Evolutionary conservation across 768 basidiomycete genomes (phyloP).

Genomic region (Tulasnella sp.): DNA sequence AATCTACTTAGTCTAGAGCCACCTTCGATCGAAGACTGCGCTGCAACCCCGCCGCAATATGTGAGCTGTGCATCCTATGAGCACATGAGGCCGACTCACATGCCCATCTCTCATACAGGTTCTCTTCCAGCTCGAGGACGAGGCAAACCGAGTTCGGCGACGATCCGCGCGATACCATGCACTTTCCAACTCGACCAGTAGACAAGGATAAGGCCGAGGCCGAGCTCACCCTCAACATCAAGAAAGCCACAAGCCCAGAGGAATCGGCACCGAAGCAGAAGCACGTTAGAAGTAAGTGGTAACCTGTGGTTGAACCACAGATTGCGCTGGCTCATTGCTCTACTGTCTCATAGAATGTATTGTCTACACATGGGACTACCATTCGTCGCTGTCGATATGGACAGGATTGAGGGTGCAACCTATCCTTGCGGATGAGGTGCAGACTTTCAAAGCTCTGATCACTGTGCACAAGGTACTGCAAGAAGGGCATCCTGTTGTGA

Average conservation of each 20-base stretch:
- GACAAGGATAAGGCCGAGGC: slow-evolving; percentile 97
- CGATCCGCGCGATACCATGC: slow-evolving; percentile 48
- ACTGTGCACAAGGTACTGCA: slow-evolving; percentile 96
- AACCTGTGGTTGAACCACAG: neutral
- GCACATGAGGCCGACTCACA: neutral
- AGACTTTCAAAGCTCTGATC: slow-evolving; percentile 97
- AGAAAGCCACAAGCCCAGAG: slow-evolving; percentile 93
- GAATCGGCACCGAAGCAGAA: slow-evolving; percentile 98
- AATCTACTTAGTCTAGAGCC: neutral
- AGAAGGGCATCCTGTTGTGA: slow-evolving; percentile 89
- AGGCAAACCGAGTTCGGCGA: slow-evolving; percentile 8
- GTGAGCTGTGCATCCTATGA: neutral
- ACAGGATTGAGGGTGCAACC: slow-evolving; percentile 93
- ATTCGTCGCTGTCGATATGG: slow-evolving; percentile 96
- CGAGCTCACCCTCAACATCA: slow-evolving; percentile 89
- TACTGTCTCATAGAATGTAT: slow-evolving; percentile 63
- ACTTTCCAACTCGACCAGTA: slow-evolving; percentile 93
- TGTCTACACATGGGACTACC: slow-evolving; percentile 99
- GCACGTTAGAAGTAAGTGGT: slow-evolving; percentile 84
- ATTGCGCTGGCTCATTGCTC: neutral
- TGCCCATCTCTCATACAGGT: neutral
- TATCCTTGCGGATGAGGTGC: slow-evolving; percentile 91
- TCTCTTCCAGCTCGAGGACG: slow-evolving; percentile 3
- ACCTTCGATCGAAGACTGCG: neutral
- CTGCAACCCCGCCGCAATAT: neutral